phyloP scores from a whole-genome alignment of 2,329 filamentous ascomycete species.

The Fusarium sp. region DNA sequence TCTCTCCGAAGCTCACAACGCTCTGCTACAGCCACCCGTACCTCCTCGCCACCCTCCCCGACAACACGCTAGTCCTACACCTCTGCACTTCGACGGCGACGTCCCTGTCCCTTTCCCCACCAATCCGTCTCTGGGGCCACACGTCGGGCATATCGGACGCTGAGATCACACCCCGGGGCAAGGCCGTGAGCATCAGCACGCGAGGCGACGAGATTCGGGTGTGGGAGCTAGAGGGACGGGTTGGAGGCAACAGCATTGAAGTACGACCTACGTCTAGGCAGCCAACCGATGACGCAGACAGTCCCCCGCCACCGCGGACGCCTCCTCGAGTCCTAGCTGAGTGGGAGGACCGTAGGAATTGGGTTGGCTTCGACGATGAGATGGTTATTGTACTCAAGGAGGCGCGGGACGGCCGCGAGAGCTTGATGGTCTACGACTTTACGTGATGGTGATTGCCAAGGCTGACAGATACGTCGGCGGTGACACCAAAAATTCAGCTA shows the following conservation, averaged over 20 bases:
- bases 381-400: constrained; percentile 89
- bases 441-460: constrained; percentile 56
- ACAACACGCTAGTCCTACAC: constrained; percentile 89
- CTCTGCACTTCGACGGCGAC: constrained; percentile 80
- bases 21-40: constrained; percentile 85
- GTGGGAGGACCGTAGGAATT: constrained; percentile 65
- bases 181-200: constrained; percentile 88
- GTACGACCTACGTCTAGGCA: constrained; percentile 55
- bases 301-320: not conserved
- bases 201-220: constrained; percentile 84
- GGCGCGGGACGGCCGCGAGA: constrained; percentile 73
- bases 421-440: constrained; percentile 89
- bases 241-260: constrained; percentile 64
- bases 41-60: constrained; percentile 82
- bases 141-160: constrained; percentile 90
- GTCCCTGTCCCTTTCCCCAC: constrained; percentile 75
- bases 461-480: not conserved
- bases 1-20: constrained; percentile 58
- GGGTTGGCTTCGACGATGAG: constrained; percentile 91
- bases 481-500: not conserved
- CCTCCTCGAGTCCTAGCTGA: constrained; percentile 24
- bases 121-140: constrained; percentile 87
- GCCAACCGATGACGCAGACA: constrained; percentile 38
- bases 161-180: constrained; percentile 85
- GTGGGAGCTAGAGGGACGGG: constrained; percentile 87